phyloP scores from a whole-genome alignment of 306 rosid genomes.

The Arachis stenosperma region DNA sequence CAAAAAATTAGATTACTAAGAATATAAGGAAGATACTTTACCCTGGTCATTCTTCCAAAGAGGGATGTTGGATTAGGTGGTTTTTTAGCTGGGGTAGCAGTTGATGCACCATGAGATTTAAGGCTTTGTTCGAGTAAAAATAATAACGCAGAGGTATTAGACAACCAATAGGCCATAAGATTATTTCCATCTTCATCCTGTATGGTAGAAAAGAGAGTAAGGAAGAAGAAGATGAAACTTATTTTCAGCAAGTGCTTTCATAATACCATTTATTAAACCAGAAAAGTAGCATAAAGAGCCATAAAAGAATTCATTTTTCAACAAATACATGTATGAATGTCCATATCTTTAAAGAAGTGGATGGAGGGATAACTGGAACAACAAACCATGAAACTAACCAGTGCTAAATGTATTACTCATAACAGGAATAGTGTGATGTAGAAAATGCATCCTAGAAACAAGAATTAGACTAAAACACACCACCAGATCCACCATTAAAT shows the following conservation, averaged over 20 bases:
- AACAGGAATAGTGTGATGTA: background rate
- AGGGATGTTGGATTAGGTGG: conserved; percentile 72
- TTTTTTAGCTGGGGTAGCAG: conserved; percentile 58
- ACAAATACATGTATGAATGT: background rate
- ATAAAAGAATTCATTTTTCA: conserved; percentile 12
- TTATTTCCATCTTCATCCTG: conserved; percentile 84
- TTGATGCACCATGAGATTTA: conserved; percentile 52
- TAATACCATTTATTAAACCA: background rate
- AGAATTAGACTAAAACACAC: background rate
- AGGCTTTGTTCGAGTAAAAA: conserved; percentile 79
- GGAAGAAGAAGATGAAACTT: conserved; percentile 17
- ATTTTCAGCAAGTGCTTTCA: background rate
- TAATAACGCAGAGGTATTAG: conserved; percentile 78
- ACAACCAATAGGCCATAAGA: conserved; percentile 88
- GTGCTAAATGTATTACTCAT: conserved; percentile 1
- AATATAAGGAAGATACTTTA: conserved; percentile 36
- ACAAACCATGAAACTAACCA: conserved; percentile 6
- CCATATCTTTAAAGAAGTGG: conserved; percentile 8
- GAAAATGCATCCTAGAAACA: background rate
- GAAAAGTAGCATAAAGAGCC: conserved; percentile 15
- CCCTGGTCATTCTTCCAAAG: conserved; percentile 94
- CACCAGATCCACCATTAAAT: too few relatives aligned
- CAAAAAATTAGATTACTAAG: background rate
- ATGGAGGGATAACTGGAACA: conserved; percentile 11
- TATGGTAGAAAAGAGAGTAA: conserved; percentile 21